Base-by-base conservation (phyloP, 2,329 filamentous ascomycete species). In the Fusarium verticillioides region DNA sequence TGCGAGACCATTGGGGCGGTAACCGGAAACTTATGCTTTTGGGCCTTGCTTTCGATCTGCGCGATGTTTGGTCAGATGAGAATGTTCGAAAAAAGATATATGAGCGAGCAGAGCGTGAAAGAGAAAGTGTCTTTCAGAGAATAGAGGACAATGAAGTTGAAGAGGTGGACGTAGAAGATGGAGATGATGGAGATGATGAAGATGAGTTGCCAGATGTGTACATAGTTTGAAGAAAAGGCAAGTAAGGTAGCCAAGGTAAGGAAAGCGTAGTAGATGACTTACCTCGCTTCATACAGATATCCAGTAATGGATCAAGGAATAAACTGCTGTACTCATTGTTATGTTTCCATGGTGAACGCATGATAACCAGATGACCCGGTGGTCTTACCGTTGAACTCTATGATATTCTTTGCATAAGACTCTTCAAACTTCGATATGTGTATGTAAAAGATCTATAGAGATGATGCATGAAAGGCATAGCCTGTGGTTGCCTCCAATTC, bases 241-340 rank as follows among this genome's bases (percentile, higher is more conserved):
- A 12, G 34, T 2, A 28, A 18, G 12, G 13, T 16, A 47, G 9
- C 5, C 10, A 15, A 46, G 13, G 7, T 9, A 53, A 39, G 19
- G 1, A 4, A 21, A 21, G 3, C 10, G 5, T 21, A 37, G 32
- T 9, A 15, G 19, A 13, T 39, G 13, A 13, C 1, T 9, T 18
- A 2, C 4, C 4, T 39, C 2, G 0, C 5, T 37, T n/a, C 10
- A 28, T 21, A 7, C 2, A 39, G 18, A 9, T n/a, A 39, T n/a
- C 19, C 19, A n/a, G 34, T 21, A 16, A 18, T 28, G 34, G 34
- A 28, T 28, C 13, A 54, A 18, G 7, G 7, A 54, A 28, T 28
- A 40, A 40, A 18, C 10, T 6, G 26, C 4, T n/a, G 2, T 18
- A 9, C 19, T 13, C 5, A 30, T 54, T 5, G 19, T 18, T 7